phyloP scores from a whole-genome alignment of 176 grass and related monocot species.

The Triticum turgidum region DNA sequence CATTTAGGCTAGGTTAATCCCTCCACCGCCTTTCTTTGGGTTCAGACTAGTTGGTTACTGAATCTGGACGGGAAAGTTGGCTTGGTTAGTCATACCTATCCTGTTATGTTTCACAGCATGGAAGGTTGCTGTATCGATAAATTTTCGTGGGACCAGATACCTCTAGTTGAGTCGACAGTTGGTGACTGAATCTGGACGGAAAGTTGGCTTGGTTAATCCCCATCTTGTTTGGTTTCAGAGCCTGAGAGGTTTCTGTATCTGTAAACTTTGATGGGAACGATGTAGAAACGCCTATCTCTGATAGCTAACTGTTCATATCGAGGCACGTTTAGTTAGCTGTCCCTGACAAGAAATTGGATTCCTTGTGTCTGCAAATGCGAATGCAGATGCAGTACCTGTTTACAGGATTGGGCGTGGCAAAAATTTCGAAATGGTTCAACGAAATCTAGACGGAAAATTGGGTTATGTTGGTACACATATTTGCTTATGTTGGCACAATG shows the following conservation, averaged over 20 bases:
- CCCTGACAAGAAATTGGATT: conserved; percentile 1
- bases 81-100: background rate
- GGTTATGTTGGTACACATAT: background rate
- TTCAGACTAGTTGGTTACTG: background rate
- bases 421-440: background rate
- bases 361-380: background rate
- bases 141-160: background rate
- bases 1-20: background rate
- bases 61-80: conserved; percentile 19
- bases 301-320: background rate
- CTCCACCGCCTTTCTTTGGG: background rate
- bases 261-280: background rate
- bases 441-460: background rate
- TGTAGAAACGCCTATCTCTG: background rate
- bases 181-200: conserved; percentile 28
- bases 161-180: no score
- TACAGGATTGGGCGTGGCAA: background rate
- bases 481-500: background rate
- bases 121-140: background rate
- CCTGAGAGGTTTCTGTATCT: background rate
- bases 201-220: background rate
- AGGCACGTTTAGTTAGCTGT: background rate
- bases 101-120: background rate
- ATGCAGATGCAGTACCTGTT: background rate
- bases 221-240: background rate